Evolutionary conservation across 2,329 filamentous ascomycete species (phyloP).

Genomic region (Ceratocystis papillata): DNA sequence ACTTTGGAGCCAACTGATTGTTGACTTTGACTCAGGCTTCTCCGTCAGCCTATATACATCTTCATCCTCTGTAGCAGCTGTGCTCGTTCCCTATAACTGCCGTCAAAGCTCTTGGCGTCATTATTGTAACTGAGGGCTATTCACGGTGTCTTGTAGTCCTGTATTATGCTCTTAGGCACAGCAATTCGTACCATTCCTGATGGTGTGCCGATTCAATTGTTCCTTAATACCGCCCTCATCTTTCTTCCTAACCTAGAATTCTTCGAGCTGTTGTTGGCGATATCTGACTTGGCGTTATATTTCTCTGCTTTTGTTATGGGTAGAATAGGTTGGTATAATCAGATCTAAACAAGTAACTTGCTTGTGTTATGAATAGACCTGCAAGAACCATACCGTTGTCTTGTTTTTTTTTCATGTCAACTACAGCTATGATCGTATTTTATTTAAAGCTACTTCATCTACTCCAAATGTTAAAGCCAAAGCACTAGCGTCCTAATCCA

Average conservation of each 20-base stretch:
- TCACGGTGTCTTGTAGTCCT: not conserved
- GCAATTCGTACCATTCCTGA: not conserved
- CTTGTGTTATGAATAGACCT: slow-evolving; percentile 13
- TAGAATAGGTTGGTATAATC: slow-evolving; percentile 20
- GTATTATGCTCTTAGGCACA: not conserved
- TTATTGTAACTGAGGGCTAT: not conserved
- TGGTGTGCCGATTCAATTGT: not conserved
- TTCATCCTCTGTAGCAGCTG: not conserved
- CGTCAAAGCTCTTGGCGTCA: not conserved
- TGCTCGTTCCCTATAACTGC: not conserved
- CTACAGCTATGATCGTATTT: not conserved
- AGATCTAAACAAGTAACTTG: slow-evolving; percentile 13
- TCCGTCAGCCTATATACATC: not conserved
- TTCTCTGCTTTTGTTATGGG: slow-evolving; percentile 18
- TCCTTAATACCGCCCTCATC: not conserved
- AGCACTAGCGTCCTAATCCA: not conserved
- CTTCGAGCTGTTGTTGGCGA: slow-evolving; percentile 17
- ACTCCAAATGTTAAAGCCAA: too few species aligned
- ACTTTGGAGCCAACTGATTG: slow-evolving; percentile 45
- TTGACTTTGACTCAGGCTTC: slow-evolving; percentile 1
- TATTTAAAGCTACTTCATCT: not conserved
- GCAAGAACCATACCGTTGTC: slow-evolving; percentile 5
- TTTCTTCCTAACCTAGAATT: slow-evolving; percentile 19
- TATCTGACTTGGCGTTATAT: slow-evolving; percentile 23
- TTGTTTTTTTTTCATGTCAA: slow-evolving; percentile 11